These are phyloP conservation scores for Rhodamnia rubescens DNA, from an alignment of 345 rosid species.

Conservation along the genomic window DNA sequence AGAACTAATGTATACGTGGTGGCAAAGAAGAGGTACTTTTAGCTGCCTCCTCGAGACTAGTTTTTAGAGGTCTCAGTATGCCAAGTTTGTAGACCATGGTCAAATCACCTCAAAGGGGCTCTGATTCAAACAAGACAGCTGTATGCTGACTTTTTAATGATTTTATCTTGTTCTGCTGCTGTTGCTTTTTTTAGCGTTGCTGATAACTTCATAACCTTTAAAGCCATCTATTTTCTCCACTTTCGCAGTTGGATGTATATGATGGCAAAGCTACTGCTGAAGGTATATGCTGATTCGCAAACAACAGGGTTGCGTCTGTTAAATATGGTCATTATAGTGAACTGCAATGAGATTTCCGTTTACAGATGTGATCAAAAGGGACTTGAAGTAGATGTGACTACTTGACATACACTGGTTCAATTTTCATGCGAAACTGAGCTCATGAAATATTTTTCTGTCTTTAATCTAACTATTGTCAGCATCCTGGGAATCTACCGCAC, in stretches of 20 bases:
- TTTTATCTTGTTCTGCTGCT: background rate
- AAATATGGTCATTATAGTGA: background rate
- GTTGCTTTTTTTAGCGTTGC: background rate
- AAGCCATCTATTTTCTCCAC: background rate
- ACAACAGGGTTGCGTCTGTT: background rate
- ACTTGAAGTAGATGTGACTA: background rate
- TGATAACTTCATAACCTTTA: background rate
- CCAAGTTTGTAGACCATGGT: background rate
- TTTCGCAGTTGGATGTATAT: constrained; percentile 62
- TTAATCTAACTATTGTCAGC: background rate
- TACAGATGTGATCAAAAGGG: background rate
- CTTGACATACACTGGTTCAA: background rate
- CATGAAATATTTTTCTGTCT: background rate
- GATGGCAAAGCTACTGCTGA: constrained; percentile 75
- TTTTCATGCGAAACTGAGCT: background rate
- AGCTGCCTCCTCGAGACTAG: background rate
- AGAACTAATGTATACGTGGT: background rate
- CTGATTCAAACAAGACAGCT: background rate
- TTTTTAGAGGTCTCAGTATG: background rate
- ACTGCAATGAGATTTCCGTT: background rate
- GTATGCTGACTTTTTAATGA: background rate
- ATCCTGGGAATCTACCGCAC: background rate
- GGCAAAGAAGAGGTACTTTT: background rate
- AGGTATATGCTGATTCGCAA: constrained; percentile 25
- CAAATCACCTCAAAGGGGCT: background rate